Percentiles rank a stretch among this genome's conserved stretches.
Evolutionary conservation across 768 basidiomycete species (phyloP).

Genomic region (Lactarius psammicola): DNA sequence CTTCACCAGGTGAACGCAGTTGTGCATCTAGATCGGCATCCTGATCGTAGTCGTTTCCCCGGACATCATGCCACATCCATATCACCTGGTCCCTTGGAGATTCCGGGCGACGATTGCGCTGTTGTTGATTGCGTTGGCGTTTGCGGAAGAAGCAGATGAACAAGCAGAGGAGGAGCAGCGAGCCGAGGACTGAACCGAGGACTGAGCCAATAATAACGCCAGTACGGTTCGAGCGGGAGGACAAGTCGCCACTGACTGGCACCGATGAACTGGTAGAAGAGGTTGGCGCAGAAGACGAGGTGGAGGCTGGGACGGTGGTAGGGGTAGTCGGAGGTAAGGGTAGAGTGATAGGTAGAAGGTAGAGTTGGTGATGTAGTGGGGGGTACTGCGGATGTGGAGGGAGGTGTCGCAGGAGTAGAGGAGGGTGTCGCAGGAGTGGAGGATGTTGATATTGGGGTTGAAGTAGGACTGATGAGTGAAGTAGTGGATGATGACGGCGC

Average conservation of each 20-base stretch:
- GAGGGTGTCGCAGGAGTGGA: constrained; percentile 35
- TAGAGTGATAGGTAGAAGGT: constrained; percentile 7
- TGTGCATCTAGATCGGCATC: constrained; percentile 28
- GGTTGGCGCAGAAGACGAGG: neutral
- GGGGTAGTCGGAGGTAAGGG: constrained; percentile 11
- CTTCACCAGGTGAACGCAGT: constrained; percentile 50
- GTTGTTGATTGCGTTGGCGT: constrained; percentile 36
- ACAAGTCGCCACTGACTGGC: neutral
- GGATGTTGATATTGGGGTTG: constrained; percentile 32
- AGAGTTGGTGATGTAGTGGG: constrained; percentile 14
- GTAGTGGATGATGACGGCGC: constrained; percentile 34
- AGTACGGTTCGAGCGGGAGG: constrained; percentile 2
- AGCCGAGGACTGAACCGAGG: constrained; percentile 25
- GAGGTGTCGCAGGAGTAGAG: constrained; percentile 33
- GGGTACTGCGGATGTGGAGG: constrained; percentile 7
- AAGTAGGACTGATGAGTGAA: constrained; percentile 28
- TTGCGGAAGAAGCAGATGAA: constrained; percentile 36
- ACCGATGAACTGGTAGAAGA: constrained; percentile 2
- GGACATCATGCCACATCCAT: constrained; percentile 30
- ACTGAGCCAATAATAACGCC: constrained; percentile 26
- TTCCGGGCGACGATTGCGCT: neutral
- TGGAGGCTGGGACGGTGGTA: neutral
- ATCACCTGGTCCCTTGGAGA: constrained; percentile 19
- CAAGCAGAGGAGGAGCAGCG: constrained; percentile 21
- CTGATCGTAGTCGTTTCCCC: constrained; percentile 8